Evolutionary conservation across 768 basidiomycete species (phyloP).

Genomic region (Trametes sanguinea): DNA sequence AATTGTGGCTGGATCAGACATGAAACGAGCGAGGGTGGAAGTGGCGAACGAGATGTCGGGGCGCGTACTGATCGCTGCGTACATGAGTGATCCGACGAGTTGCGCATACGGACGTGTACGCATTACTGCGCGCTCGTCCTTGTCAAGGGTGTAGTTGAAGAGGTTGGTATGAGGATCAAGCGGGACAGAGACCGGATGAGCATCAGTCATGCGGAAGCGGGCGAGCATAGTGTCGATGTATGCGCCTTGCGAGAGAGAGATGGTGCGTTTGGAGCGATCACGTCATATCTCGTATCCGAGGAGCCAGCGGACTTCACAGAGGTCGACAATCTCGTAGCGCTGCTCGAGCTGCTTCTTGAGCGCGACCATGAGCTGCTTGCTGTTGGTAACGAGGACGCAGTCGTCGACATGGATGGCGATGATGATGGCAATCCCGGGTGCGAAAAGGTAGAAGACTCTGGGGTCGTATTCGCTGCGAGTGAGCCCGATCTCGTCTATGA

Average conservation of each 20-base stretch:
- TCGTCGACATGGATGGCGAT: slow-evolving; percentile 27
- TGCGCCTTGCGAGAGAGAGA: slow-evolving; percentile 15
- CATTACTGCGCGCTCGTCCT: slow-evolving; percentile 2
- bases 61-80: slow-evolving; percentile 28
- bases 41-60: slow-evolving; percentile 36
- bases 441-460: slow-evolving; percentile 9
- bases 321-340: slow-evolving; percentile 15
- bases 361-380: background rate
- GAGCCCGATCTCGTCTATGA: slow-evolving; percentile 13
- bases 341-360: background rate
- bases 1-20: slow-evolving; percentile 20
- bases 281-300: slow-evolving; percentile 23
- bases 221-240: slow-evolving; percentile 23
- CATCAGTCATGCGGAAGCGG: slow-evolving; percentile 13
- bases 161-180: background rate
- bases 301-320: slow-evolving; percentile 21
- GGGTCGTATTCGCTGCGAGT: slow-evolving; percentile 12
- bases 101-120: slow-evolving; percentile 17
- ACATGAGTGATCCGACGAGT: slow-evolving; percentile 35
- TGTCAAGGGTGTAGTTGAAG: slow-evolving; percentile 4
- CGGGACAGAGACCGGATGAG: slow-evolving; percentile 6
- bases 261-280: slow-evolving; percentile 11
- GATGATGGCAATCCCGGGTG: background rate
- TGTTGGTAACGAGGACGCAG: background rate
- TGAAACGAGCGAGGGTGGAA: slow-evolving; percentile 24